phyloP scores from a whole-genome alignment of 257 asterid species.

The Penstemon newberryi region DNA sequence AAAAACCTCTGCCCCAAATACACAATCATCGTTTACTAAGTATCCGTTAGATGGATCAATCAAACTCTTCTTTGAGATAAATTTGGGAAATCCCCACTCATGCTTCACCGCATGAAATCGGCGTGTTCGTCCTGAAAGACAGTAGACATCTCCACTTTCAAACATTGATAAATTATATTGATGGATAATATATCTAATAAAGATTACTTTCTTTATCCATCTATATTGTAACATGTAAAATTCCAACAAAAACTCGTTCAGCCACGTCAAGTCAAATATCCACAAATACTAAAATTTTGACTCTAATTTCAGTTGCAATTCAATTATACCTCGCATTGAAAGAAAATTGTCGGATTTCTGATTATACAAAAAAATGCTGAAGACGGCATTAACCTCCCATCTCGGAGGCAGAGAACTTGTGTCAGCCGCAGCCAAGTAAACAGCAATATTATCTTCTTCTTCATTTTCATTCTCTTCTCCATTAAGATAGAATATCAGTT shows the following conservation, averaged over 20 bases:
- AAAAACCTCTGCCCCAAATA: constrained; percentile 20
- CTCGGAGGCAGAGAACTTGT: background rate
- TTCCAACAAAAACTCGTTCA: too few species aligned
- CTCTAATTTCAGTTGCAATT: too few species aligned
- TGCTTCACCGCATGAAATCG: constrained; percentile 15
- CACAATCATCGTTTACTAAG: constrained; percentile 21
- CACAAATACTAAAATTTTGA: too few species aligned
- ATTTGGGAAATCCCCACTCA: constrained; percentile 24
- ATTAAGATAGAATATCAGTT: background rate
- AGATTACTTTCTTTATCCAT: too few species aligned
- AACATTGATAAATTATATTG: too few species aligned
- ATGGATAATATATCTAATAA: too few species aligned
- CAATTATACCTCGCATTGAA: background rate
- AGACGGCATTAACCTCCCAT: constrained; percentile 1
- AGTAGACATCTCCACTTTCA: too few species aligned
- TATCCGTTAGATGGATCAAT: constrained; percentile 23
- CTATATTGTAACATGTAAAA: too few species aligned
- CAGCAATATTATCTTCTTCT: background rate
- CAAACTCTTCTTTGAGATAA: constrained; percentile 15
- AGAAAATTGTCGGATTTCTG: constrained; percentile 10
- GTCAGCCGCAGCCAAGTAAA: constrained; percentile 11
- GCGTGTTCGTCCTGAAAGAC: background rate
- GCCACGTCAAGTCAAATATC: too few species aligned
- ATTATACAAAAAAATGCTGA: constrained; percentile 17
- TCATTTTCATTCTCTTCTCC: background rate